Base-by-base conservation (phyloP, 2,329 filamentous ascomycete species). In the Ophiocordyceps camponoti-leonardi region DNA sequence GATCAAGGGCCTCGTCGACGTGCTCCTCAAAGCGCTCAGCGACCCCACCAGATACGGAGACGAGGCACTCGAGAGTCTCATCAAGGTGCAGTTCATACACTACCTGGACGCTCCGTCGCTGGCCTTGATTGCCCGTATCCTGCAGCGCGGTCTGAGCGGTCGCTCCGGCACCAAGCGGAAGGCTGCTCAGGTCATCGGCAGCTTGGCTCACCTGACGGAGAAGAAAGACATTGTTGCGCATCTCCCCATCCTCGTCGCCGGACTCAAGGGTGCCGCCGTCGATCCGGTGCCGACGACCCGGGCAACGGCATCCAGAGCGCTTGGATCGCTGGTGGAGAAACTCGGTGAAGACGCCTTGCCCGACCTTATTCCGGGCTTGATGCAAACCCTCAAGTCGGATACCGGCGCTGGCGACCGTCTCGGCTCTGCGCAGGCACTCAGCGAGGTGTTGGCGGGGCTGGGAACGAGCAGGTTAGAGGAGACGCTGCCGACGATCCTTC, bases 41-140 rank as follows among this genome's bases (percentile, higher is more conserved):
- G 92, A 98, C 60, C 88, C 92, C 2, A 98, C 90, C 0, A 96
- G 92, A 60, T 86, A 94, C 65, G 98, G 93, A 0, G 90, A 98
- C 56, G 85, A 93, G 53, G 92, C 92, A 16, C 71, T 98, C 49
- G 90, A 98, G 60, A 73, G 86, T 0, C 75, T 98, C 48, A 95
- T 98, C 68, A 95, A 94, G 66, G 85, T 98, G n/a, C 87, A 87
- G 43, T 98, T 98, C 59, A 81, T 95, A 14, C 92, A 98, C 65
- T 98, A 96, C 58, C 75, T 98, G n/a, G 92, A 98, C 62, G 86
- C 93, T 1, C 92, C 92, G 6, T 98, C 93, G 2, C 71, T 98
- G 54, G 92, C 92, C 19, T 75, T 98, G 45, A 86, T 98, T 51
- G 93, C 92, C 42, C 86, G 92, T 50, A 96, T 98, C 54, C 71